Evolutionary conservation across 345 rosid genomes (phyloP).

Genomic region (Toxicodendron radicans): DNA sequence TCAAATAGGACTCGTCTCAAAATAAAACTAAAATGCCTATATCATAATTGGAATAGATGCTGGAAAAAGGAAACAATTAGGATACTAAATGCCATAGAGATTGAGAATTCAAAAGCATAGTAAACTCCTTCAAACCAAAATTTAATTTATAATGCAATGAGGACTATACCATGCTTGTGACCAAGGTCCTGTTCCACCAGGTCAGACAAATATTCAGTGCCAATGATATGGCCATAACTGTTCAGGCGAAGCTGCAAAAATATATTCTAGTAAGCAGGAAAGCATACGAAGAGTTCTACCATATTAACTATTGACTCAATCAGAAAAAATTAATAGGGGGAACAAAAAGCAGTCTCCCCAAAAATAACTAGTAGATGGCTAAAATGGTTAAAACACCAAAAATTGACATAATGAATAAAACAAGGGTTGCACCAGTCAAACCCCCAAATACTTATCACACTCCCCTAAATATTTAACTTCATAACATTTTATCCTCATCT

Average conservation of each 20-base stretch:
- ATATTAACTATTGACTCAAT: background rate
- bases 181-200: conserved; percentile 89
- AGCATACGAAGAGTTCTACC: conserved; percentile 5
- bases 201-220: conserved; percentile 90
- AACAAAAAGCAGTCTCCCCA: too few relatives aligned
- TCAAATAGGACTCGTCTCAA: too few relatives aligned
- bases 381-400: too few relatives aligned
- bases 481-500: background rate
- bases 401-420: too few relatives aligned
- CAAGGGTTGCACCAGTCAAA: too few relatives aligned
- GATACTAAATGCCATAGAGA: background rate
- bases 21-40: too few relatives aligned
- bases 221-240: conserved; percentile 81
- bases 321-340: background rate
- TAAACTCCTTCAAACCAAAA: conserved; percentile 2
- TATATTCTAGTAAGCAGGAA: conserved; percentile 26
- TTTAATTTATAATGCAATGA: background rate
- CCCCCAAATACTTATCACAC: background rate
- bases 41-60: background rate
- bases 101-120: background rate
- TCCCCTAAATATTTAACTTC: background rate
- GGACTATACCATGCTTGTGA: conserved; percentile 73
- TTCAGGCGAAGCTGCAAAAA: conserved; percentile 87
- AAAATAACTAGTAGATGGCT: too few relatives aligned
- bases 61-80: background rate